Evolutionary conservation across 352 stramenopile genomes (phyloP), one percentile per base, ranked within the genome.

Genomic region (Elongisporangium prolatum): DNA sequence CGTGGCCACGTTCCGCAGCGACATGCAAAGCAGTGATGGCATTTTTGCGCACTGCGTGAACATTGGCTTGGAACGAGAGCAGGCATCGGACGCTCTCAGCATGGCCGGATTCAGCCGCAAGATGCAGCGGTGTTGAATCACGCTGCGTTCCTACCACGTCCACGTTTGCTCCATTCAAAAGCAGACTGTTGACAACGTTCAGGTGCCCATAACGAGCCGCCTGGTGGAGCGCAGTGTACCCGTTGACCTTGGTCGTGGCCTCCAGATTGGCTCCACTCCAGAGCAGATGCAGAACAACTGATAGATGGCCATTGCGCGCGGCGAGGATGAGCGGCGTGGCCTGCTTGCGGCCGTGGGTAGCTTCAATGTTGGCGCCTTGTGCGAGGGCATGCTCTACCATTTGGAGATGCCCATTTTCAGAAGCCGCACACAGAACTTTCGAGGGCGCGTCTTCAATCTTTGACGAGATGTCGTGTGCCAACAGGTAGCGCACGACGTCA

Each of bases 1-100:
- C 56, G 40, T 84, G 73, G 3, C 77, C 75, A 8, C 72, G 69
- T 52, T 88, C 75, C 0, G 74, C 71, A 13, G 77, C 77, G 55
- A 88, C 84, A 47, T 85, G 77, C 50, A 88, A 60, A 14, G 75
- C 66, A 5, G 71, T 85, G 63, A 82, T 84, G 22, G 65, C 75
- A 20, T 58, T 47, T 7, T 47, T 22, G n/a, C 62, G 64, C 38
- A 61, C 64, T 1, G 73, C 73, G 18, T 80, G 53, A 21, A 85
- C 65, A 48, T 69, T 72, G n/a, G 74, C 74, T 21, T 81, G 67
- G 56, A 81, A 81, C 10, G 72, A 77, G 20, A 84, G 54, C 37
- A 84, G 61, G 37, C 72, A 81, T 10, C 74, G 74, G 24, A 84
- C 74, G 22, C 81, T 72, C 20, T 85, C 75, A 48, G 69, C 64